phyloP scores from a whole-genome alignment of 2,329 filamentous ascomycete species.

The Tolypocladium cylindrosporum region DNA sequence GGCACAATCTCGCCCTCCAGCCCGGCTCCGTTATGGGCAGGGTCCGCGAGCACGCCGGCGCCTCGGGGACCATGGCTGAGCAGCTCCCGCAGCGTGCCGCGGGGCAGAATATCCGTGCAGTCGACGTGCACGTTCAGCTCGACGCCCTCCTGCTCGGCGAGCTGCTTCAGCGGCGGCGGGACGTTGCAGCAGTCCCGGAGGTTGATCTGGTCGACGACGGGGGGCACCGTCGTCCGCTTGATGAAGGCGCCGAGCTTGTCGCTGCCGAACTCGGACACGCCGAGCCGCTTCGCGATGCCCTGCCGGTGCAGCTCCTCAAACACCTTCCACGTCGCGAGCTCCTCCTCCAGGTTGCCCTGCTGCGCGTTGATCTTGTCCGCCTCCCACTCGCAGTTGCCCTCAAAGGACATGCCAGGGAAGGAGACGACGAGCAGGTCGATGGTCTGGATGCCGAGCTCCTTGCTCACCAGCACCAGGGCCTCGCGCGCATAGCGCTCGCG shows the following conservation, averaged over 20 bases:
- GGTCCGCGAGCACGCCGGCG: slow-evolving; percentile 62
- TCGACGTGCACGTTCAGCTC: slow-evolving; percentile 91
- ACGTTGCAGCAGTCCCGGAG: slow-evolving; percentile 93
- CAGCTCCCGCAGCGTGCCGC: slow-evolving; percentile 75
- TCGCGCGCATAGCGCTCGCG: slow-evolving; percentile 64
- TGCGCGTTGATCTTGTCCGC: slow-evolving; percentile 51
- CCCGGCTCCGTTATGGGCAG: slow-evolving; percentile 40
- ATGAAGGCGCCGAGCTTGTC: slow-evolving; percentile 74
- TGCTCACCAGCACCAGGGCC: slow-evolving; percentile 69
- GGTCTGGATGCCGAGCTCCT: slow-evolving; percentile 63
- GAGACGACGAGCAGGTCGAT: slow-evolving; percentile 88
- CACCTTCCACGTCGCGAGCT: slow-evolving; percentile 57
- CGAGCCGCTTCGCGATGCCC: slow-evolving; percentile 65
- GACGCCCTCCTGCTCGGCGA: slow-evolving; percentile 75
- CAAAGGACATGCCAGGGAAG: slow-evolving; percentile 88
- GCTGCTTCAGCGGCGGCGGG: slow-evolving; percentile 72
- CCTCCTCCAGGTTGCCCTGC: slow-evolving; percentile 57
- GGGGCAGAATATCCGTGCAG: slow-evolving; percentile 81
- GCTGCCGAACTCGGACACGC: slow-evolving; percentile 84
- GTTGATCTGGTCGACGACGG: slow-evolving; percentile 91
- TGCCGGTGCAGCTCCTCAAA: slow-evolving; percentile 64
- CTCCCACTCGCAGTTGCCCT: slow-evolving; percentile 80
- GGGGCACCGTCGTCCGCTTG: slow-evolving; percentile 57
- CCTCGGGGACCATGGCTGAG: slow-evolving; percentile 63
- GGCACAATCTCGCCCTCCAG: slow-evolving; percentile 71